Evolutionary conservation across 768 basidiomycete genomes (phyloP), one percentile per base, ranked within the genome.

Genomic region (Cubamyces sp.): DNA sequence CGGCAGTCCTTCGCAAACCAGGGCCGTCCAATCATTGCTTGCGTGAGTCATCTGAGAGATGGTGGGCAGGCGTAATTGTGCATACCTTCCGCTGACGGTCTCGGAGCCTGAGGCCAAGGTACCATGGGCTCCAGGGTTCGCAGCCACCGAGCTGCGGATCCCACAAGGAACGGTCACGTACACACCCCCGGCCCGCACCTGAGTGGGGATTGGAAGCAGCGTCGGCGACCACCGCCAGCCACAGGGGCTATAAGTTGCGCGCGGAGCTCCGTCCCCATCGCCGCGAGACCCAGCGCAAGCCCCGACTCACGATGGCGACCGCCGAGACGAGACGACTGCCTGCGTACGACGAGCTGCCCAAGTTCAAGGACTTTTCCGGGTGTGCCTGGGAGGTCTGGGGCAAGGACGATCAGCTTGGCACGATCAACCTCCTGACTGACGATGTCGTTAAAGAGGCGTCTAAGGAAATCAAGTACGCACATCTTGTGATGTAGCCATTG

Each of bases 321-420:
- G 51, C 40, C 18, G 49, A 21, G 4, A 41, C 30, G 16, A 53
- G 58, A 40, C 52, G 79, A 30, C 66, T 78, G 11, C 79, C 80
- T 1, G 72, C 71, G 8, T 81, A 86, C 72, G 79, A 86, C 77
- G 76, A 82, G 76, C 68, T 81, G 68, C 74, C 79, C 69, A 55
- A 63, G 34, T 80, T 78, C 63, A 72, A 78, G 55, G 69, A 78
- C 28, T 74, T 79, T 64, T 68, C 66, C 3, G 88, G 87, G 5
- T 89, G 87, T 55, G 88, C 87, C 1, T 90, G 88, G 88, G 78
- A 77, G 5, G 77, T 88, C 9, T 89, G 87, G 87, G 87, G 87
- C 21, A 73, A 78, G 39, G 81, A 83, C 19, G 88, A 90, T 63
- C 77, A 89, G 66, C 76, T 89, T n/a, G 88, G 88, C 1, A 89